Conservation (phyloP, 495 filamentous ascomycete genomes). For the Tuber umbilicatum region DNA sequence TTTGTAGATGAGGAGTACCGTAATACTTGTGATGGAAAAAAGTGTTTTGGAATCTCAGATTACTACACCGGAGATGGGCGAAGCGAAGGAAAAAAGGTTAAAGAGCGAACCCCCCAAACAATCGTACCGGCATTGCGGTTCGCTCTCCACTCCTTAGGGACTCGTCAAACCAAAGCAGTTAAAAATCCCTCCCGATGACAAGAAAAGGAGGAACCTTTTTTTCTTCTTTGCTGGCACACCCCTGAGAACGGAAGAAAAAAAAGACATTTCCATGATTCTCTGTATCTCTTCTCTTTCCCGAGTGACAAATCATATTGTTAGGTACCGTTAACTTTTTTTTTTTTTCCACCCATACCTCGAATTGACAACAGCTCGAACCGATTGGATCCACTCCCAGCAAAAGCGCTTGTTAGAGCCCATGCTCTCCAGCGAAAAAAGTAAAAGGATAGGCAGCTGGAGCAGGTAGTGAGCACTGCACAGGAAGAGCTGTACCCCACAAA, state of each 20-base stretch:
- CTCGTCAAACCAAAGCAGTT: background rate
- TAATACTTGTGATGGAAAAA: background rate
- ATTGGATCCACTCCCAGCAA: background rate
- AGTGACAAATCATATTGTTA: background rate
- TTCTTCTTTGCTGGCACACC: background rate
- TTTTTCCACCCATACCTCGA: background rate
- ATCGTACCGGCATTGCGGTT: too few relatives aligned
- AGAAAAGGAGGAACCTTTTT: background rate
- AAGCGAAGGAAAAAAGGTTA: background rate
- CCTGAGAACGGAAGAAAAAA: background rate
- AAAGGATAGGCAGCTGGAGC: background rate
- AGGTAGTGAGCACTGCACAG: background rate
- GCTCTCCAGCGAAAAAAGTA: background rate
- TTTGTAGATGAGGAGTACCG: background rate
- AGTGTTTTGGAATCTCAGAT: background rate
- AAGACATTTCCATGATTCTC: background rate
- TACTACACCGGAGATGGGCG: background rate
- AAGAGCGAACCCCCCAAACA: background rate
- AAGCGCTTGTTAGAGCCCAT: background rate
- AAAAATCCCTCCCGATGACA: background rate
- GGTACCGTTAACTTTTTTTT: background rate
- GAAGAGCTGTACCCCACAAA: constrained; percentile 2
- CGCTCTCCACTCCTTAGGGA: background rate
- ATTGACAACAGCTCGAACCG: constrained; percentile 2
- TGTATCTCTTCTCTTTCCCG: background rate